Percentiles rank a stretch among this genome's conserved stretches.
These are phyloP conservation scores for Polytrichum commune DNA, from an alignment of 225 moss, liverwort and hornwort species.

Conservation along the genomic window DNA sequence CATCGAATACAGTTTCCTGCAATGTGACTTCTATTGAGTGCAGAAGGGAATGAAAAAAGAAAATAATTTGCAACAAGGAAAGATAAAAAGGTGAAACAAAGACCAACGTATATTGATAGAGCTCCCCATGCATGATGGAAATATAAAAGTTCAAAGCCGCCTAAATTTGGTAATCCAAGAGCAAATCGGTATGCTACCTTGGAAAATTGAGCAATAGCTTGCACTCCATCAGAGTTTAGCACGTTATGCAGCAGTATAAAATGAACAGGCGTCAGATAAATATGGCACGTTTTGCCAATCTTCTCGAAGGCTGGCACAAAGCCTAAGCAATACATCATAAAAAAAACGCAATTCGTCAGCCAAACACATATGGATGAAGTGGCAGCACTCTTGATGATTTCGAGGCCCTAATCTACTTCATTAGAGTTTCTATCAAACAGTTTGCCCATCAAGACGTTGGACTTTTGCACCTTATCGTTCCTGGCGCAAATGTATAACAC, in stretches of 20 bases:
- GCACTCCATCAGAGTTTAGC: slow-evolving; percentile 86
- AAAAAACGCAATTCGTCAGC: no score
- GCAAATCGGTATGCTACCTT: slow-evolving; percentile 42
- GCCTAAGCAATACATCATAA: slow-evolving; percentile 30
- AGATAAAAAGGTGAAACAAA: neutral
- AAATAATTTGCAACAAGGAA: neutral
- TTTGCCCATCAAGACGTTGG: no score
- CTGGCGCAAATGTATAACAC: no score
- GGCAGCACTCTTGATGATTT: no score
- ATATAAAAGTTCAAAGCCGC: no score
- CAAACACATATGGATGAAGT: no score
- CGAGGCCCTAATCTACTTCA: no score
- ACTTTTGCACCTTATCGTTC: no score
- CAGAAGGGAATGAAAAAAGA: no score
- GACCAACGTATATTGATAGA: neutral
- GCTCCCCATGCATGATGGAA: no score
- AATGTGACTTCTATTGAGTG: neutral
- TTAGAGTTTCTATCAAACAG: no score
- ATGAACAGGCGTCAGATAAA: slow-evolving; percentile 75
- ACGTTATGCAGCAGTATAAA: slow-evolving; percentile 88
- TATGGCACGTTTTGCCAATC: slow-evolving; percentile 84
- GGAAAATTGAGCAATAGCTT: slow-evolving; percentile 92
- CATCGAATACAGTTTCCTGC: slow-evolving; percentile 87
- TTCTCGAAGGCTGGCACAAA: slow-evolving; percentile 94
- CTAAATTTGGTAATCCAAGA: neutral